Conservation (phyloP, 352 stramenopile genomes). For the Phytophthora cactorum region DNA sequence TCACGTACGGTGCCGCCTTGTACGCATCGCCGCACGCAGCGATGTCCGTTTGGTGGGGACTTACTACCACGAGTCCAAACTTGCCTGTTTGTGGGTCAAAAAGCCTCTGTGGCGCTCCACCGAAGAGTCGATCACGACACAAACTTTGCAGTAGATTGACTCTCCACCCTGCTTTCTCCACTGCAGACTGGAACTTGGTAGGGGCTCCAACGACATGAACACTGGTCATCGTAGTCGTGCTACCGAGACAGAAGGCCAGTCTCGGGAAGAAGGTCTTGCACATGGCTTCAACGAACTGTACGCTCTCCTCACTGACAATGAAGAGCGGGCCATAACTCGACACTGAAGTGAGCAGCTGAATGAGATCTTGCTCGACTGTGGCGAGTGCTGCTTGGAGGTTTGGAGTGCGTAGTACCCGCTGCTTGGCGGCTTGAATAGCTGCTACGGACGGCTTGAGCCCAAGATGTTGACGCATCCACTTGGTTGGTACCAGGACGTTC, state of each 20-base stretch:
- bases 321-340: conserved; percentile 61
- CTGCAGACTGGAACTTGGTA: conserved; percentile 54
- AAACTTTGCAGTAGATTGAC: conserved; percentile 61
- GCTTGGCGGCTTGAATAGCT: conserved; percentile 55
- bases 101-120: conserved; percentile 49
- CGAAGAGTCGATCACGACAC: conserved; percentile 63
- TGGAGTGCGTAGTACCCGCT: conserved; percentile 48
- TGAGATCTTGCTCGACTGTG: conserved; percentile 60
- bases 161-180: conserved; percentile 62
- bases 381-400: conserved; percentile 59
- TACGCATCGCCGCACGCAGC: conserved; percentile 56
- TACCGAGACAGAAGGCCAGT: conserved; percentile 64
- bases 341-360: conserved; percentile 58
- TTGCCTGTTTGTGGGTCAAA: conserved; percentile 41
- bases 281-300: conserved; percentile 64
- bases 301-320: conserved; percentile 71
- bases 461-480: conserved; percentile 68
- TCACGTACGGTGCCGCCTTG: conserved; percentile 60
- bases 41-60: conserved; percentile 62
- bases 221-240: conserved; percentile 52
- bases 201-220: conserved; percentile 69
- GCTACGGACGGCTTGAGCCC: conserved; percentile 46
- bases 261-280: conserved; percentile 71
- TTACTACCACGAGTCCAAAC: conserved; percentile 69
- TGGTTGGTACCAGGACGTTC: conserved; percentile 64